Evolutionary conservation across 495 filamentous ascomycete genomes (phyloP), one percentile per base, ranked within the genome.

Genomic region (Aspergillus indologenus): DNA sequence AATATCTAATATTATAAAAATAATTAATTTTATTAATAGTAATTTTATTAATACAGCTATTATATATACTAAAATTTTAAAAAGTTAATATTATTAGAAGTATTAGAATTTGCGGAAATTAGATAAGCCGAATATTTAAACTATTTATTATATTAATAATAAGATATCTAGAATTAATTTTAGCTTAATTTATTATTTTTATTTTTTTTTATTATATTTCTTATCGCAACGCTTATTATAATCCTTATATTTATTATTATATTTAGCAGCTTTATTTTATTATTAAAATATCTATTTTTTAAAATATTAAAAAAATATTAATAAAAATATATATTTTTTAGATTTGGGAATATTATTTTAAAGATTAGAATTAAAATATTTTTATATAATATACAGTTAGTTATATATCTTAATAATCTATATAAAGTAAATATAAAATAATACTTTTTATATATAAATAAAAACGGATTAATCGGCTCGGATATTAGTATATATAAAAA

Each of bases 221-320:
- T n/a, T n/a, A n/a, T n/a, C n/a, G n/a, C n/a, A n/a, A n/a, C n/a
- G n/a, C n/a, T 29, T 52, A 29, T 52, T 26, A 26, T 52, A 4
- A 29, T 29, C 9, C 9, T 29, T 29, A 29, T 49, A 49, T 11
- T n/a, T n/a, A n/a, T n/a, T n/a, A n/a, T n/a, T 49, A 49, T 49
- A 49, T 4, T 29, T 29, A 4, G 9, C 9, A 29, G 9, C 9
- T 29, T 29, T 4, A 49, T 22, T 22, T 18, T 29, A 31, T 29
- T 52, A 17, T 52, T 52, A 52, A 52, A 31, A 29, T 52, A 29
- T 52, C 26, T 29, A 29, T 4, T 52, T 6, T 52, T 34, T 11
- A 15, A 29, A n/a, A 52, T 52, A 52, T 21, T 52, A 52, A 26
- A 52, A 52, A 19, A 52, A 34, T n/a, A 52, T 15, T 52, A 52